These are phyloP conservation scores for Aspergillus pseudoterreus DNA, from an alignment of 2,329 filamentous ascomycete species.

Conservation along the genomic window DNA sequence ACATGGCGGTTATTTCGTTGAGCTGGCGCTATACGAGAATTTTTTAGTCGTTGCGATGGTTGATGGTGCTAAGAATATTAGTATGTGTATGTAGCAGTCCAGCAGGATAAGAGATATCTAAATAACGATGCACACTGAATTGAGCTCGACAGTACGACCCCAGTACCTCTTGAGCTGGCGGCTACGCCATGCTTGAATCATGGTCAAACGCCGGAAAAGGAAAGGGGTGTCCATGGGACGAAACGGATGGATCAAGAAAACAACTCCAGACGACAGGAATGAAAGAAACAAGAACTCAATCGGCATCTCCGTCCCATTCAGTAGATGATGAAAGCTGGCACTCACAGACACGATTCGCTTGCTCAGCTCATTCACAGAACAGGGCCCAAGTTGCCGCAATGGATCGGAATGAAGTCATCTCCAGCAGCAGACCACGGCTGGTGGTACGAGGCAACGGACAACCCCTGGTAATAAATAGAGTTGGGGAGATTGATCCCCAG, in stretches of 20 bases:
- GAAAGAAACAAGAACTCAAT: neutral
- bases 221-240: neutral
- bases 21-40: neutral
- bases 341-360: neutral
- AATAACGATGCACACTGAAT: too few species aligned
- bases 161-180: too few species aligned
- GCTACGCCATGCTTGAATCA: neutral
- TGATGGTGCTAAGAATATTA: neutral
- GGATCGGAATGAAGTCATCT: neutral
- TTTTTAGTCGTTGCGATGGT: neutral
- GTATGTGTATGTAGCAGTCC: too few species aligned
- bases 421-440: neutral
- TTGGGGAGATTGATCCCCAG: neutral
- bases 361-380: neutral
- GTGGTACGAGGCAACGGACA: neutral
- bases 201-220: neutral
- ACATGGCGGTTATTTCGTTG: slow-evolving; percentile 5
- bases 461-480: neutral
- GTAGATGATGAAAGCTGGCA: neutral
- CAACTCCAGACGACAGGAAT: neutral
- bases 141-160: too few species aligned
- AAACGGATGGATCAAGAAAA: neutral
- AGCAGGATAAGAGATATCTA: too few species aligned
- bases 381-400: neutral
- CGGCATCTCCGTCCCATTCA: too few species aligned